Base-by-base conservation (phyloP, 345 rosid genomes). In the Hibiscus tridactylites region DNA sequence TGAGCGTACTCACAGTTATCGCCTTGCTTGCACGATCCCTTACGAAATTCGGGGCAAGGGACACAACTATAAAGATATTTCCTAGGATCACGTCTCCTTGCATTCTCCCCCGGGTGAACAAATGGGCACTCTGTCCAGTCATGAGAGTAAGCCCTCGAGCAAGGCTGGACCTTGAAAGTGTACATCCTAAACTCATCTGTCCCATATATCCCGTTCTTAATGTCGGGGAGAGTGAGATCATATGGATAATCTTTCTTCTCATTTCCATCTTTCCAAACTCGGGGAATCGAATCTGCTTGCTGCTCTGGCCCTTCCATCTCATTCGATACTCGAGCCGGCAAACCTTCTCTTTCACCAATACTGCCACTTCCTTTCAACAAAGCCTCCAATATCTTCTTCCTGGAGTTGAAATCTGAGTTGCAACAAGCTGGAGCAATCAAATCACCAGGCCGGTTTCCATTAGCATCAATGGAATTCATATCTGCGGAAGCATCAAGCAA, bases 201-300 rank as follows among this genome's bases (percentile, higher is more conserved):
- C 56, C 17, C 56, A 5, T 50, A 16, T 50, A 50, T 15, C 56
- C 19, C 56, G 56, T 50, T 50, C 56, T 50, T 50, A 16, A 50
- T 50, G 19, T 16, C 56, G 6, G 97, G 98, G 74, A 91, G 91
- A 0, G 95, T 82, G 1, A 88, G 87, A 85, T 94, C 97, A 68
- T 87, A 72, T 0, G 94, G 96, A 79, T 90, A 94, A 74, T 94
- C 98, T 83, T 86, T 94, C 90, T 84, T 94, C 82, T 86, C 94
- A 9, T 79, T 46, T 47, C 82, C 83, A 46, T 85, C 87, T 78
- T 84, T 81, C n/a, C 75, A 73, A 1, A 68, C 28, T 39, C 19
- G 56, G 56, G 7, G n/a, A 50, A 16, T 50, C 17, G 7, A 16
- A 50, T 15, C 7, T 15, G 56, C 7, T 50, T 50, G 19, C 2